phyloP scores from a whole-genome alignment of 1,284 basidiomycete genomes.

The Boletellus deceptivus region DNA sequence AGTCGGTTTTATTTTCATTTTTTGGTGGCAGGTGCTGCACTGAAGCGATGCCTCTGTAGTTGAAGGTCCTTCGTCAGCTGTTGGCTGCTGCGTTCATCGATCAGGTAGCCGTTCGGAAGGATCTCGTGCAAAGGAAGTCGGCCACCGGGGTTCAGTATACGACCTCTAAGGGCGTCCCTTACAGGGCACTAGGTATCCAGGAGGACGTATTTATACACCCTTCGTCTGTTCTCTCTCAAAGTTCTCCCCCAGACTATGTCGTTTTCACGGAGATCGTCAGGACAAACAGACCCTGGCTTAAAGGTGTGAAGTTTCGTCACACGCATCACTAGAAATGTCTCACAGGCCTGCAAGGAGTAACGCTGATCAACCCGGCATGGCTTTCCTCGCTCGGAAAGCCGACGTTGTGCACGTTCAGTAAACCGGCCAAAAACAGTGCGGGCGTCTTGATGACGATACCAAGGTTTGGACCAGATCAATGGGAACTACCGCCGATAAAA shows the following conservation, averaged over 20 bases:
- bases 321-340: not conserved
- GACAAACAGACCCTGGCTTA: constrained; percentile 76
- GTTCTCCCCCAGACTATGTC: constrained; percentile 82
- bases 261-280: constrained; percentile 82
- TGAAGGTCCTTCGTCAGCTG: constrained; percentile 90
- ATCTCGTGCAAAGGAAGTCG: constrained; percentile 62
- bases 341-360: constrained; percentile 57
- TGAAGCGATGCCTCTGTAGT: constrained; percentile 40
- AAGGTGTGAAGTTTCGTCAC: constrained; percentile 49
- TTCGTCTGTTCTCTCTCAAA: constrained; percentile 73
- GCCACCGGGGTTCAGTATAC: constrained; percentile 68
- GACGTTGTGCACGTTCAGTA: constrained; percentile 85
- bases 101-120: constrained; percentile 92
- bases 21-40: not conserved
- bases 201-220: constrained; percentile 96
- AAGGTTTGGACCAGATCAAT: constrained; percentile 77
- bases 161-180: constrained; percentile 79
- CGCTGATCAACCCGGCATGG: constrained; percentile 89
- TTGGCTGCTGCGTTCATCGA: constrained; percentile 92
- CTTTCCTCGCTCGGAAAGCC: constrained; percentile 76
- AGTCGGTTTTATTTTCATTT: constrained; percentile 37
- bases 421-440: constrained; percentile 71
- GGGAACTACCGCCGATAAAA: constrained; percentile 82
- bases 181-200: constrained; percentile 77
- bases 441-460: constrained; percentile 73